Percentiles rank a stretch among this genome's conserved stretches.
Evolutionary conservation across 192 early-diverging fungal species (phyloP).

Genomic region (Umbelopsis sp.): DNA sequence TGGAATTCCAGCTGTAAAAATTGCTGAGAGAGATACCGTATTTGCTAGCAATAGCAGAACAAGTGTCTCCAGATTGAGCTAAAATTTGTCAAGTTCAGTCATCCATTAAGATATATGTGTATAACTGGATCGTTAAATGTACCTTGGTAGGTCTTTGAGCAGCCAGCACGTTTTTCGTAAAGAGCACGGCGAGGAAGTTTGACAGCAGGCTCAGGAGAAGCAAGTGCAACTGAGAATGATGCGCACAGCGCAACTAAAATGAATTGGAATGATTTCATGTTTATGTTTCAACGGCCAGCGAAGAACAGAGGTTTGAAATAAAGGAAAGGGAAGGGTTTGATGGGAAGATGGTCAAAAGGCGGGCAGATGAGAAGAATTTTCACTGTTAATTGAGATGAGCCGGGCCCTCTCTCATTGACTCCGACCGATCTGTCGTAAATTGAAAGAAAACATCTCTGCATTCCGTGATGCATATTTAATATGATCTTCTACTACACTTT

Average conservation of each 20-base stretch:
- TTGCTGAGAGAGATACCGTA: not conserved
- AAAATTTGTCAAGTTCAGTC: not conserved
- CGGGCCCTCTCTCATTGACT: not conserved
- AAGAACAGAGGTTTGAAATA: not conserved
- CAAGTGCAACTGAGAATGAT: conserved; percentile 1
- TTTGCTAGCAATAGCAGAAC: not conserved
- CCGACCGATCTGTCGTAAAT: not conserved
- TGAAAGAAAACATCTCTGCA: not conserved
- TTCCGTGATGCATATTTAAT: not conserved
- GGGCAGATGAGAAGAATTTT: not conserved
- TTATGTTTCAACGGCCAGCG: conserved; percentile 9
- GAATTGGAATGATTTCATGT: conserved; percentile 13
- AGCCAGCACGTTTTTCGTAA: not conserved
- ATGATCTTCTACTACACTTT: not conserved
- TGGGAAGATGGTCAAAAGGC: not conserved
- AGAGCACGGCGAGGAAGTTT: not conserved
- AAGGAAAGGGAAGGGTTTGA: conserved; percentile 5
- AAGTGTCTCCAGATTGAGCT: not conserved
- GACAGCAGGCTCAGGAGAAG: not conserved
- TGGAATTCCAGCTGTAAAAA: conserved; percentile 1
- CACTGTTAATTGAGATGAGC: not conserved
- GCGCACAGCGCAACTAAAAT: conserved; percentile 7
- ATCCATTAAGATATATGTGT: not conserved
- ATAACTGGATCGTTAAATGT: no score
- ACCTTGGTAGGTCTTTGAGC: conserved; percentile 7